A percentile compares a stretch with the other conserved stretches of the same genome.
These are phyloP conservation scores for Umbelopsis isabellina DNA, from an alignment of 192 early-diverging fungal genomes.

Conservation along the genomic window DNA sequence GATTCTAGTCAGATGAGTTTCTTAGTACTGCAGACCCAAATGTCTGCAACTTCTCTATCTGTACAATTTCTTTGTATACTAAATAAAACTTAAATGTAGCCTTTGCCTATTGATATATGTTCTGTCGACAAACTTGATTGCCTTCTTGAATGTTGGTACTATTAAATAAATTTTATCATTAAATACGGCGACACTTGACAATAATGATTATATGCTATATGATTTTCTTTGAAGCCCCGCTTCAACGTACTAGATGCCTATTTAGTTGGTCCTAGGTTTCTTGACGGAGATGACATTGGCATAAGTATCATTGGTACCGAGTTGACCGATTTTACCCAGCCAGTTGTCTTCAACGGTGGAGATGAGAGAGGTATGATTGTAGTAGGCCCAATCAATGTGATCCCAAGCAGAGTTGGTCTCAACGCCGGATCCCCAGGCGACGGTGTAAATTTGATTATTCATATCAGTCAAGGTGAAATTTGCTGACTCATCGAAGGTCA, in stretches of 20 bases:
- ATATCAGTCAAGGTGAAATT: slow-evolving; percentile 17
- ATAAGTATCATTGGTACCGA: slow-evolving; percentile 3
- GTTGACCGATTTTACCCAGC: slow-evolving; percentile 10
- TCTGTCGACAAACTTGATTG: too few relatives aligned
- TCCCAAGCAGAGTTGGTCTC: not conserved
- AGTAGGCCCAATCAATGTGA: slow-evolving; percentile 15
- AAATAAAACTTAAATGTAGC: too few relatives aligned
- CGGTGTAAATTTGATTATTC: slow-evolving; percentile 20
- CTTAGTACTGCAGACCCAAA: too few relatives aligned
- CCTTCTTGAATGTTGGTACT: too few relatives aligned
- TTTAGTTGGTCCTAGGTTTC: not conserved
- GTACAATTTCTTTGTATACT: too few relatives aligned
- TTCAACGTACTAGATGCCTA: not conserved
- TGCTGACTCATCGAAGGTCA: slow-evolving; percentile 15
- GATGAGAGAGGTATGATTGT: slow-evolving; percentile 18
- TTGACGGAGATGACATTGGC: not conserved
- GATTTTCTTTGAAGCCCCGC: not conserved
- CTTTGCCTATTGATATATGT: too few relatives aligned
- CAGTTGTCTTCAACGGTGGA: slow-evolving; percentile 15
- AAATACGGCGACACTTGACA: too few relatives aligned
- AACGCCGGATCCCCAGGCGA: slow-evolving; percentile 5
- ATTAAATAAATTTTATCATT: too few relatives aligned
- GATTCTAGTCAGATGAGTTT: too few relatives aligned
- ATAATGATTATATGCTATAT: too few relatives aligned
- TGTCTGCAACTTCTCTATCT: too few relatives aligned